Conservation (phyloP, 164 flowering plant species). For the Houttuynia cordata region DNA sequence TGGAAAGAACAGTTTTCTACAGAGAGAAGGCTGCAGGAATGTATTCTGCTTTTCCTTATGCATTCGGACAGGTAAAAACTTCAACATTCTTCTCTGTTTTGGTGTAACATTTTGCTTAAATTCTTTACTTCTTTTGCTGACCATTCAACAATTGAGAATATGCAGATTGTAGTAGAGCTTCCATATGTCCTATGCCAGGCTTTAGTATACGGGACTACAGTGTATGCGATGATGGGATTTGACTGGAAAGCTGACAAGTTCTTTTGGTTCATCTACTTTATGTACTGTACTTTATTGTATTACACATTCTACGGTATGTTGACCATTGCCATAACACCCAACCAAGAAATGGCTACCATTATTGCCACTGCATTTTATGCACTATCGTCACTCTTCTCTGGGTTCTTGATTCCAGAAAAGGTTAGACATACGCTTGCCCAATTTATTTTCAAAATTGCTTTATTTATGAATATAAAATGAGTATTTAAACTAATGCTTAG, state of each 20-base stretch:
- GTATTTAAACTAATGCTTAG: too few species aligned
- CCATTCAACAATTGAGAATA: too few species aligned
- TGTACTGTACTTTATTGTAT: slow-evolving; percentile 16
- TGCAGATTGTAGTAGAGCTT: slow-evolving; percentile 9
- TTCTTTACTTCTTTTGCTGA: background rate
- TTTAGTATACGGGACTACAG: slow-evolving; percentile 2
- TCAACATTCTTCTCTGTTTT: too few species aligned
- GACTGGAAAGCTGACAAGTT: slow-evolving; percentile 21
- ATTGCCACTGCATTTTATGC: slow-evolving; percentile 16
- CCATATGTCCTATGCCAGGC: slow-evolving; percentile 11
- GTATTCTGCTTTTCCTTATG: slow-evolving; percentile 1
- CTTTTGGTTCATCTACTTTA: slow-evolving; percentile 18
- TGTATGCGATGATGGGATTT: slow-evolving; percentile 15
- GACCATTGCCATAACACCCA: slow-evolving; percentile 17
- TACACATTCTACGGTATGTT: slow-evolving; percentile 21
- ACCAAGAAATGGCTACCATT: slow-evolving; percentile 17
- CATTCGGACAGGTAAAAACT: background rate
- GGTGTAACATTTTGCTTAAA: background rate
- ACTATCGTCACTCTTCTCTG: slow-evolving; percentile 20
- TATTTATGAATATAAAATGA: too few species aligned
- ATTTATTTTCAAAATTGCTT: too few species aligned
- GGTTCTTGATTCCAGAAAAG: slow-evolving; percentile 23
- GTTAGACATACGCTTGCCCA: slow-evolving; percentile 10
- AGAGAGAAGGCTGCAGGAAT: slow-evolving; percentile 7
- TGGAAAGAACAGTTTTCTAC: slow-evolving; percentile 7